Base-by-base conservation (phyloP, 495 filamentous ascomycete species). In the Annulohypoxylon nitens region DNA sequence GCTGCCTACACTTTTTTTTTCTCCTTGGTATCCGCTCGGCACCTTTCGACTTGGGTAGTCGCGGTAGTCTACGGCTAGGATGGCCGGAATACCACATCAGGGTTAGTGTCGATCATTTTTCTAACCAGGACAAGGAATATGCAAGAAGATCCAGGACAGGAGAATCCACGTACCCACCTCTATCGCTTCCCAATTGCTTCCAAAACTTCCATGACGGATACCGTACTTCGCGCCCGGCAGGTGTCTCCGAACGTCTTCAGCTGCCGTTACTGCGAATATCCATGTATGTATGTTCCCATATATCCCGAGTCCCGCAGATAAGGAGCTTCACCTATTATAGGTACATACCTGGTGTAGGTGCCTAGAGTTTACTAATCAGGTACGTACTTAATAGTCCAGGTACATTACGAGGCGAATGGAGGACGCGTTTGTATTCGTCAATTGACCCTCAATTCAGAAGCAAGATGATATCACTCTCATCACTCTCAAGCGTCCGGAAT, bases 391-490 rank as follows among this genome's bases (percentile, higher is more conserved):
- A 55, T 54, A 55, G 9, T 55, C 23, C 26, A 23, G 20, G 20
- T 23, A 23, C 20, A 23, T 23, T 23, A 23, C 20, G 30, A 30
- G 30, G 30, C 30, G 30, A 30, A 30, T 30, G 5, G 3, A 30
- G 30, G 20, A 45, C 25, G 6, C 33, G 23, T 25, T 25, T 47
- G 43, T 43, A 33, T 33, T 73, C 57, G 58, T 58, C 45, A 54
- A 61, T 58, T 41, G 51, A 58, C 18, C 63, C 47, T 72, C 69
- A 63, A 63, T 72, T 54, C 18, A 23, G n/a, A 70, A 61, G 71
- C 71, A 70, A 20, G 62, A 70, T 75, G 72, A 71, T 70, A 67
- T 75, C 72, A 62, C 59, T 47, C 54, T 55, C 59, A 5, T 4
- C 20, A 4, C 23, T 23, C 20, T 50, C 47, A 8, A 50, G 47